phyloP scores from a whole-genome alignment of 202 grass and related monocot genomes.

The Panicum hallii region DNA sequence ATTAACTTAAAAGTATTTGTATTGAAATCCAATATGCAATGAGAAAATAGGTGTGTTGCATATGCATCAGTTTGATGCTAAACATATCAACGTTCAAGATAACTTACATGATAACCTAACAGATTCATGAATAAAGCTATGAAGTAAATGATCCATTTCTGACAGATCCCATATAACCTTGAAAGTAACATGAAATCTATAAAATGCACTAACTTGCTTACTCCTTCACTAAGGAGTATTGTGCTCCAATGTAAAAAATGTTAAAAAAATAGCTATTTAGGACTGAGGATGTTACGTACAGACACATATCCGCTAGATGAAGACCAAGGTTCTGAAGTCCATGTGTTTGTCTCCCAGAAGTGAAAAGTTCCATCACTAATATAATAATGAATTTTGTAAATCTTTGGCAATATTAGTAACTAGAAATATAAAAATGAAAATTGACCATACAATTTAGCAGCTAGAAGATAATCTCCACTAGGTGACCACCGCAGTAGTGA shows the following conservation, averaged over 20 bases:
- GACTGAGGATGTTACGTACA: constrained; percentile 56
- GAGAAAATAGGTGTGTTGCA: background rate
- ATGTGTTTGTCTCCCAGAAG: constrained; percentile 94
- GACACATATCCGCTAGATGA: constrained; percentile 84
- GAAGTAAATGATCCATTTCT: constrained; percentile 11
- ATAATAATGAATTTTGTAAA: constrained; percentile 39
- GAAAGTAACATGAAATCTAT: background rate
- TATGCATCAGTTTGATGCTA: constrained; percentile 15
- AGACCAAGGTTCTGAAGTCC: constrained; percentile 96
- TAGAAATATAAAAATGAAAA: constrained; percentile 30
- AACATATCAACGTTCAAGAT: constrained; percentile 18
- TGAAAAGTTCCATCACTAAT: constrained; percentile 93
- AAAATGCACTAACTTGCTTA: background rate
- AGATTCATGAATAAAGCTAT: constrained; percentile 10
- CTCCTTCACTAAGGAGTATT: too few species aligned
- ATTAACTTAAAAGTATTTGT: background rate
- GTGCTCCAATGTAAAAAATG: constrained; percentile 1
- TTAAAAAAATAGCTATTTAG: constrained; percentile 16
- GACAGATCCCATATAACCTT: background rate
- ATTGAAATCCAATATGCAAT: background rate
- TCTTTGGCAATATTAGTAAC: constrained; percentile 31
- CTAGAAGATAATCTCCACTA: constrained; percentile 87
- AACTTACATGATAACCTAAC: constrained; percentile 2
- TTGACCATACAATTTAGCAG: constrained; percentile 81
- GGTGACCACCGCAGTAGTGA: constrained; percentile 93